phyloP scores from a whole-genome alignment of 768 basidiomycete genomes.

The Suillus brevipes region DNA sequence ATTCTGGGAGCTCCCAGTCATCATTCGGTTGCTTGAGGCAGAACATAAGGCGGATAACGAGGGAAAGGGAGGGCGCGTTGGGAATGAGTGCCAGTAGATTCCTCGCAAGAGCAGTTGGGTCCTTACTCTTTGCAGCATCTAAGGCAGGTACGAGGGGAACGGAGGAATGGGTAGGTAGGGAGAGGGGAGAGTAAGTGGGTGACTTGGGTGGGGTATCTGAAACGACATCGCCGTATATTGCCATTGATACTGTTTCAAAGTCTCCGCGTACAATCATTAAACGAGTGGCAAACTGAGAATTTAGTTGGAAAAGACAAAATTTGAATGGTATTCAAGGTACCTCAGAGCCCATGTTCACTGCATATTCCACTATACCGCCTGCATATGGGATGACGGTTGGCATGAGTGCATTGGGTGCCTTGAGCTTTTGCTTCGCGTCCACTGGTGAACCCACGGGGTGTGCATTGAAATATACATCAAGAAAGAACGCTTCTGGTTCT shows the following conservation, averaged over 20 bases:
- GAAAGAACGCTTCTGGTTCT: slow-evolving; percentile 70
- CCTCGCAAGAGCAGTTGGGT: slow-evolving; percentile 63
- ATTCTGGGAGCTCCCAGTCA: slow-evolving; percentile 77
- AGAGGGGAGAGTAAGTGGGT: slow-evolving; percentile 42
- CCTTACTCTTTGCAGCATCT: slow-evolving; percentile 58
- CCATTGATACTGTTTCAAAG: slow-evolving; percentile 65
- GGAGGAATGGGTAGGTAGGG: slow-evolving; percentile 36
- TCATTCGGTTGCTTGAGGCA: slow-evolving; percentile 76
- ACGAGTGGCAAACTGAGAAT: slow-evolving; percentile 63
- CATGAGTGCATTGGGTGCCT: slow-evolving; percentile 68
- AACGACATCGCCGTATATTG: slow-evolving; percentile 56
- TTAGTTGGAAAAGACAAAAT: slow-evolving; percentile 6
- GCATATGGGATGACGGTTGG: slow-evolving; percentile 72
- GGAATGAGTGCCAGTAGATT: slow-evolving; percentile 63
- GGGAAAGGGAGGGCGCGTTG: slow-evolving; percentile 59
- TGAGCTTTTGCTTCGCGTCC: slow-evolving; percentile 56
- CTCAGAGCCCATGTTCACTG: slow-evolving; percentile 68
- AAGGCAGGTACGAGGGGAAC: slow-evolving; percentile 48
- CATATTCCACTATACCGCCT: slow-evolving; percentile 65
- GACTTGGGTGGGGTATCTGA: slow-evolving; percentile 42
- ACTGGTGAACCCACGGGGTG: slow-evolving; percentile 47
- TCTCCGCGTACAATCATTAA: slow-evolving; percentile 81
- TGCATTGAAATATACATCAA: slow-evolving; percentile 77
- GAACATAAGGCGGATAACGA: slow-evolving; percentile 73
- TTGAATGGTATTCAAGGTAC: slow-evolving; percentile 34